phyloP scores from a whole-genome alignment of 495 filamentous ascomycete species.

The Trichocladium antarcticum region DNA sequence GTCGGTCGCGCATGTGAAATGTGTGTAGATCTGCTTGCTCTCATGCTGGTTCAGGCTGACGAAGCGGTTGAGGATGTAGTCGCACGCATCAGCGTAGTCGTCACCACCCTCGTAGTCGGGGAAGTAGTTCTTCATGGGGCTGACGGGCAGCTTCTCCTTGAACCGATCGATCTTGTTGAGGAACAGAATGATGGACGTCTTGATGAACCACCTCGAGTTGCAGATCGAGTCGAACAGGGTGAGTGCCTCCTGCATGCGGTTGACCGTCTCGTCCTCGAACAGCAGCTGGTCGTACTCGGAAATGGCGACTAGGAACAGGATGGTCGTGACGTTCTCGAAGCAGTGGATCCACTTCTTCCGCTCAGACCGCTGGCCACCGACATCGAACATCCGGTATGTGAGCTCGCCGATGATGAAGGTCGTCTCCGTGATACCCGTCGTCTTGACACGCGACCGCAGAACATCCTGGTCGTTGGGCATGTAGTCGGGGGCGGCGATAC shows the following conservation, averaged over 20 bases:
- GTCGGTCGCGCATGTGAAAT: slow-evolving; percentile 97
- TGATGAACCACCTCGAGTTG: slow-evolving; percentile 98
- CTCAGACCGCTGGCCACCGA: slow-evolving; percentile 95
- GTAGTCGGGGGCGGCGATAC: slow-evolving; percentile 86
- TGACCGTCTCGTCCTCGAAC: slow-evolving; percentile 89
- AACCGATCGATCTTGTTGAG: slow-evolving; percentile 99
- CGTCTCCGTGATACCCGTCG: slow-evolving; percentile 97
- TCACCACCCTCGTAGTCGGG: slow-evolving; percentile 94
- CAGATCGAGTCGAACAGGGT: slow-evolving; percentile 98
- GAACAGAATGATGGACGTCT: slow-evolving; percentile 98
- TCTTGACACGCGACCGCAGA: slow-evolving; percentile 94
- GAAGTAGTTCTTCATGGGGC: slow-evolving; percentile 99
- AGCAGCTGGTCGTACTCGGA: slow-evolving; percentile 98
- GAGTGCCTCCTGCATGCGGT: slow-evolving; percentile 98
- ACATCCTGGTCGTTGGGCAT: slow-evolving; percentile 97
- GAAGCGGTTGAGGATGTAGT: slow-evolving; percentile 95
- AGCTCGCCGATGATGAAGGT: slow-evolving; percentile 96
- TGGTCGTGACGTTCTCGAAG: slow-evolving; percentile 98
- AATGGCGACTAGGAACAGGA: slow-evolving; percentile 96
- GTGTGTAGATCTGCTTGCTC: slow-evolving; percentile 99
- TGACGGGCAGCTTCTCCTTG: slow-evolving; percentile 98
- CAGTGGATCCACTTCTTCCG: slow-evolving; percentile 99
- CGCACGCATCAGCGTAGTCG: slow-evolving; percentile 85
- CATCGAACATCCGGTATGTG: slow-evolving; percentile 99
- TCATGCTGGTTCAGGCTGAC: slow-evolving; percentile 96